These are phyloP conservation scores for Madurella fahalii DNA, from an alignment of 2,329 filamentous ascomycete species.

Conservation along the genomic window DNA sequence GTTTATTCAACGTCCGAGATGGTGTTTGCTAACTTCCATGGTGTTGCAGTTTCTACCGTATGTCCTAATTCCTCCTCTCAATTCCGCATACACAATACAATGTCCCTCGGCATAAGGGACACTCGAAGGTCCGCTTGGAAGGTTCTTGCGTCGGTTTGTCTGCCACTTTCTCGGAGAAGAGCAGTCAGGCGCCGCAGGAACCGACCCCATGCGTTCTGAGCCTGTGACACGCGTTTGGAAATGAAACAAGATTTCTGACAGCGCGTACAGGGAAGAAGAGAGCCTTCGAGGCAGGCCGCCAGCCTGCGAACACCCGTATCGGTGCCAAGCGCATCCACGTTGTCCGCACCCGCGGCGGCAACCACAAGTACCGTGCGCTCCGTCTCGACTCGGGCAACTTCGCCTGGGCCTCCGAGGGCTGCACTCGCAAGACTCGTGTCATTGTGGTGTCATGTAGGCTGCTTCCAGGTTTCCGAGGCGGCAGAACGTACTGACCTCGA, in stretches of 20 bases:
- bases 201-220: constrained; percentile 66
- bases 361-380: constrained; percentile 99
- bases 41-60: constrained; percentile 63
- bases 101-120: constrained; percentile 44
- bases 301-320: constrained; percentile 99
- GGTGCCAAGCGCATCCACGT: constrained; percentile 54
- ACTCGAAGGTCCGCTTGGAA: constrained; percentile 64
- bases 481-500: constrained; percentile 5
- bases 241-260: constrained; percentile 26
- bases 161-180: not conserved
- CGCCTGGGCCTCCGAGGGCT: constrained; percentile 96
- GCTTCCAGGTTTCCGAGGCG: not conserved
- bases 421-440: constrained; percentile 98
- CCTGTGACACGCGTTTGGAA: constrained; percentile 46
- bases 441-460: constrained; percentile 76
- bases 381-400: constrained; percentile 99
- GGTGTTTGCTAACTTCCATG: constrained; percentile 20
- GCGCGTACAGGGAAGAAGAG: constrained; percentile 69
- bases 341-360: constrained; percentile 61
- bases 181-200: not conserved
- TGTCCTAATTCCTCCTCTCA: constrained; percentile 40
- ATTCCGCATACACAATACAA: constrained; percentile 9
- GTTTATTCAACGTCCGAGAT: not conserved
- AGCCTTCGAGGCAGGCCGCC: constrained; percentile 99
- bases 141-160: constrained; percentile 14